phyloP scores from a whole-genome alignment of 257 asterid genomes.

The Primulina huaijiensis region DNA sequence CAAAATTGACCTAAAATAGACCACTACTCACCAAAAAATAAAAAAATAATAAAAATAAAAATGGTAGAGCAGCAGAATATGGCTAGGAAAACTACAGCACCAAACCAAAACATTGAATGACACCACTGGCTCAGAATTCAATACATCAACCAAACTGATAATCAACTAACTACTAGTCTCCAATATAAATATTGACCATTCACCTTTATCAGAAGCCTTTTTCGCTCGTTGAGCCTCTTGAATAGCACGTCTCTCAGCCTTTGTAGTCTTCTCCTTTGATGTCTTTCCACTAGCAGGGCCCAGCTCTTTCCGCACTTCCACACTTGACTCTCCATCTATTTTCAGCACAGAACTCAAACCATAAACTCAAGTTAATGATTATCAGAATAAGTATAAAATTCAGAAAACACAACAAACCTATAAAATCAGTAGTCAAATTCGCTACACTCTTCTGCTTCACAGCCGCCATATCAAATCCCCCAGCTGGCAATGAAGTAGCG shows the following conservation, averaged over 20 bases:
- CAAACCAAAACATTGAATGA: background rate
- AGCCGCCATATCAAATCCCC: conserved; percentile 46
- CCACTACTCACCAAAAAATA: background rate
- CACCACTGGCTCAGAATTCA: background rate
- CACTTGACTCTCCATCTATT: conserved; percentile 47
- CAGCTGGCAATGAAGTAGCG: conserved; percentile 63
- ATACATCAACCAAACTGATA: background rate
- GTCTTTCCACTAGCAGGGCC: conserved; percentile 43
- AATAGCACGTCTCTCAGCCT: conserved; percentile 91
- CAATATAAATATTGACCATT: background rate
- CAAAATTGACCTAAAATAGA: too few relatives aligned
- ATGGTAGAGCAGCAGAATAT: background rate
- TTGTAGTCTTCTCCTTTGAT: conserved; percentile 75
- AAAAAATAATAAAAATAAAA: too few relatives aligned
- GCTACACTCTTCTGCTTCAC: conserved; percentile 40
- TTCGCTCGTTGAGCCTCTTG: conserved; percentile 97
- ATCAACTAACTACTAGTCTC: background rate
- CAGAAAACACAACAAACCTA: conserved; percentile 27
- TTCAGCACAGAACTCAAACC: conserved; percentile 21
- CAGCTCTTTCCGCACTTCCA: conserved; percentile 50
- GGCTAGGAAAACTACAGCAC: background rate
- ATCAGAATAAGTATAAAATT: background rate
- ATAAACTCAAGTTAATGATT: background rate
- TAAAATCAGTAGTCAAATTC: conserved; percentile 35
- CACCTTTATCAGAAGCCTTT: conserved; percentile 80